Percentiles rank a stretch among this genome's conserved stretches.
Evolutionary conservation across 768 basidiomycete genomes (phyloP).

Genomic region (Lepiota venenata): DNA sequence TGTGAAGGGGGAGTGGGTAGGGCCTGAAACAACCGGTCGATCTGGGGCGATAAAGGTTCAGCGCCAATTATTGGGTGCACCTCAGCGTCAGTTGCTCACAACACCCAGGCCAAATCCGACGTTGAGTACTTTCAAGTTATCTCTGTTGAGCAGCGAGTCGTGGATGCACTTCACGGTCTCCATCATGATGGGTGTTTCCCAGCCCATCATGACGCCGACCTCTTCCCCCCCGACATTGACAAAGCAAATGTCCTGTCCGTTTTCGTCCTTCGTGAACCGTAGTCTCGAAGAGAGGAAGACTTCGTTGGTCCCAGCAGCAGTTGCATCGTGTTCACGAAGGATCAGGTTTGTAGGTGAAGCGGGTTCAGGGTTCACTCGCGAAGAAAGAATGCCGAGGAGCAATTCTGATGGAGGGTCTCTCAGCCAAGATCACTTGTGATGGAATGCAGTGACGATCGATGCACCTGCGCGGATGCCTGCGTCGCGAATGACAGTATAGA

Average conservation of each 20-base stretch:
- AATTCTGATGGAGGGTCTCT: slow-evolving; percentile 51
- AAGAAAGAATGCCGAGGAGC: slow-evolving; percentile 60
- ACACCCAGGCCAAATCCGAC: slow-evolving; percentile 95
- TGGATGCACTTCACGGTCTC: slow-evolving; percentile 72
- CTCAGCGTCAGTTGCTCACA: slow-evolving; percentile 36
- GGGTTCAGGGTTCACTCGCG: slow-evolving; percentile 25
- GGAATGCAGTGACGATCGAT: slow-evolving; percentile 16
- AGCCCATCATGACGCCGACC: slow-evolving; percentile 99
- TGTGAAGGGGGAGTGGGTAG: slow-evolving; percentile 53
- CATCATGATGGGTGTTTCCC: slow-evolving; percentile 88
- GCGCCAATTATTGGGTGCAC: too few relatives aligned
- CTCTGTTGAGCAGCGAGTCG: slow-evolving; percentile 41
- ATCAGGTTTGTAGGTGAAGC: slow-evolving; percentile 23
- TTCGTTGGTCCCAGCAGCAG: slow-evolving; percentile 59
- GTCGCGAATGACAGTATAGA: slow-evolving; percentile 82
- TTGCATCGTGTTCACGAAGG: slow-evolving; percentile 48
- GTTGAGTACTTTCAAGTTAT: slow-evolving; percentile 72
- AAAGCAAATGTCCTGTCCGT: slow-evolving; percentile 83
- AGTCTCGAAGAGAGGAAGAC: slow-evolving; percentile 72
- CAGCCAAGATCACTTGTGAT: slow-evolving; percentile 10
- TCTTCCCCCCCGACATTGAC: slow-evolving; percentile 64
- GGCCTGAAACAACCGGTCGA: slow-evolving; percentile 78
- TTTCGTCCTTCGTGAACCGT: slow-evolving; percentile 61
- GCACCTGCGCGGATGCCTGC: slow-evolving; percentile 90
- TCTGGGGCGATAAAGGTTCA: slow-evolving; percentile 39